Evolutionary conservation across 108 stramenopile genomes (phyloP), one percentile per base, ranked within the genome.

Genomic region (Cyclotella atomus): DNA sequence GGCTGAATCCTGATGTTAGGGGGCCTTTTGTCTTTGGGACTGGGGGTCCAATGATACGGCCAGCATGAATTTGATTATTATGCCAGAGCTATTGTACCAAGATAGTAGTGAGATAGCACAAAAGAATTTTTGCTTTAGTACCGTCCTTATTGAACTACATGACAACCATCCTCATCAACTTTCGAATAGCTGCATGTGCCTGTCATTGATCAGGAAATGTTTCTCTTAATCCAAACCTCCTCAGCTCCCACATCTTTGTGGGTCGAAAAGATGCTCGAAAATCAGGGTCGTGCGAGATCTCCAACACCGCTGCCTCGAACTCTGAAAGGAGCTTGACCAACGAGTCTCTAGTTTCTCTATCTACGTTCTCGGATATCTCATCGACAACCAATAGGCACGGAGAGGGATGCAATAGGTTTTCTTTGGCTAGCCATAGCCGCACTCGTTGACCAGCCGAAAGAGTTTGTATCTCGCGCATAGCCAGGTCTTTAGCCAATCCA

Each of bases 1-100:
- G 91, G 10, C 65, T 88, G 29, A 84, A 92, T 82, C 91, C 91
- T 0, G 91, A 92, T 79, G 70, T 73, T 28, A 55, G 91, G 47
- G 91, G 91, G 6, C 91, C 91, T 2, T 92, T 90, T 73, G 75
- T 81, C 25, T 76, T 81, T 53, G 50, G 67, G 17, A 67, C 57
- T 62, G 70, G 76, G 12, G 81, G 75, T 16, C 43, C 71, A 17
- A 80, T 80, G 67, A 80, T 80, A 29, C 79, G 76, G 24, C 76
- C 76, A 20, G 76, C 76, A 20, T 77, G 55, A 43, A 45, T 7
- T 19, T 16, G 19, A 9, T 5, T 34, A 57, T 57, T 24, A 41
- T 41, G n/a, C n/a, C n/a, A n/a, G n/a, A n/a, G n/a, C n/a, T n/a
- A n/a, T n/a, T n/a, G n/a, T n/a, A n/a, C n/a, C n/a, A n/a, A n/a